Evolutionary conservation across 2,329 filamentous ascomycete genomes (phyloP), one percentile per base, ranked within the genome.

Genomic region (Capronia epimyces): DNA sequence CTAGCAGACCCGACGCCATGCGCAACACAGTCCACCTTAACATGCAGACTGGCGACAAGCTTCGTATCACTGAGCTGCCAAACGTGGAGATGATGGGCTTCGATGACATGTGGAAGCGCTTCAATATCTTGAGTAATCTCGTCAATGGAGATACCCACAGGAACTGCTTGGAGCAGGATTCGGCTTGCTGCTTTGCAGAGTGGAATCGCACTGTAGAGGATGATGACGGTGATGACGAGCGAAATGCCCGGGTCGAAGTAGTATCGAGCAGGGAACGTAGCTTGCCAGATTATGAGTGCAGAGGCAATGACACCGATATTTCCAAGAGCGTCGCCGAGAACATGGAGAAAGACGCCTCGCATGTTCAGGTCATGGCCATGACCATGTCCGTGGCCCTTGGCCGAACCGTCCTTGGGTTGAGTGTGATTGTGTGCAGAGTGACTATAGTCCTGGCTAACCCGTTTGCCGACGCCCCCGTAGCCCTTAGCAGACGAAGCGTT

Each of bases 51-150:
- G 10, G 93, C 91, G 31, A 98, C 86, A 27, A 95, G 77, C 73
- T 96, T 95, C 46, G 89, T 93, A 66, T 97, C 91, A 13, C 87
- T 95, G 27, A 98, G 79, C 69, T 97, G 91, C 93, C 93, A 98
- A 56, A 98, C 89, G 67, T 98, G 93, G 18, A 98, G 78, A 67
- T 98, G 91, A 70, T 98, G 93, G 65, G 89, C 95, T 66, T 86
- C 89, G 55, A 93, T 75, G 42, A 98, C 86, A 36, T 90, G 90
- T 0, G 86, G 85, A 4, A 98, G 81, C 13, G 80, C 73, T 65
- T 90, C 81, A 47, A 98, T 95, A 66, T 98, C 93, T 59, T 91
- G 84, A 60, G 89, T 87, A 68, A 98, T 91, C 53, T 97, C 87
- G 58, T 90, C 85, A 50, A 96, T 81, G 60, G 84, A 84, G 62